Conservation (phyloP, 768 basidiomycete species). For the Calocera cornea region DNA sequence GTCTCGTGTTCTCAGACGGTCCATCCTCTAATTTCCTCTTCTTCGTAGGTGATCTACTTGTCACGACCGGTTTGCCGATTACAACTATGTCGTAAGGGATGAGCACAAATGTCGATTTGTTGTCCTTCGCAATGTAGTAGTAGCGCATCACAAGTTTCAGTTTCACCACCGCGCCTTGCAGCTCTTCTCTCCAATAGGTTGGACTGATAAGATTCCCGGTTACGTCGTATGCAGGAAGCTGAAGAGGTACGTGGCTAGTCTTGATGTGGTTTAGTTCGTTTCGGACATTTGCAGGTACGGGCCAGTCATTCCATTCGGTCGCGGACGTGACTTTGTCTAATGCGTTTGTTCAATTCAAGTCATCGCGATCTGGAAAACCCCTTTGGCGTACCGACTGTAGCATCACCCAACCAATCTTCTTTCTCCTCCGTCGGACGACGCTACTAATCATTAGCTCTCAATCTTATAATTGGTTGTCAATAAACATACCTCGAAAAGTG, state of each 20-base stretch:
- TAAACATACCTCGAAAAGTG: not conserved
- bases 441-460: not conserved
- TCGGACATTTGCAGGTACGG: not conserved
- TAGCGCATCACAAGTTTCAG: not conserved
- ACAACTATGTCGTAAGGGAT: not conserved
- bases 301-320: not conserved
- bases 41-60: not conserved
- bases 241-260: not conserved
- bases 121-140: not conserved
- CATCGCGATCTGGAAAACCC: too few relatives aligned
- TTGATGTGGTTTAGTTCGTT: not conserved
- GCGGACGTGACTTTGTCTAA: too few relatives aligned
- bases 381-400: too few relatives aligned
- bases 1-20: too few relatives aligned
- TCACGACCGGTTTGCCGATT: not conserved
- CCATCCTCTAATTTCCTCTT: not conserved
- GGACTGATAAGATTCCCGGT: not conserved
- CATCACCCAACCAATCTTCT: too few relatives aligned
- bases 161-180: not conserved
- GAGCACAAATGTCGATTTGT: not conserved
- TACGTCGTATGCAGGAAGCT: not conserved
- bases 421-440: not conserved
- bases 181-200: not conserved
- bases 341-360: too few relatives aligned
- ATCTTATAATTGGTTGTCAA: not conserved